Percentiles rank a stretch among this genome's conserved stretches.
Evolutionary conservation across 2,329 filamentous ascomycete genomes (phyloP).

Genomic region (Leptographium wingfieldii): DNA sequence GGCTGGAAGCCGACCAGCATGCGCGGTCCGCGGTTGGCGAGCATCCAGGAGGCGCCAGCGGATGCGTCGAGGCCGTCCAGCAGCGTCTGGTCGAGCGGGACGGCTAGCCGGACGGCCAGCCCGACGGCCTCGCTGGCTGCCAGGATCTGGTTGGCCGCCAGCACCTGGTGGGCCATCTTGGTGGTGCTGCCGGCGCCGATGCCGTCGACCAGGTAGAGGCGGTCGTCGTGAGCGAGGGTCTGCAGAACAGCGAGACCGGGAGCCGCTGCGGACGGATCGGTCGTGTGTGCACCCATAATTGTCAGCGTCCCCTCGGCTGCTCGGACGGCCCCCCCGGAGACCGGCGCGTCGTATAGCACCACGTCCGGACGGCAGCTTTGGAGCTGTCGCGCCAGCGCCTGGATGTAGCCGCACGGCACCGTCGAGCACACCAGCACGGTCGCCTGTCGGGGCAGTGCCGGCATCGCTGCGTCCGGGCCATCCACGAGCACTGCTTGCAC

Average conservation of each 20-base stretch:
- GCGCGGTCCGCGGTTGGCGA: slow-evolving; percentile 43
- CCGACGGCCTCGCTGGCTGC: slow-evolving; percentile 48
- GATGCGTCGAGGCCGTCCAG: slow-evolving; percentile 29
- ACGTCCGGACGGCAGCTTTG: slow-evolving; percentile 47
- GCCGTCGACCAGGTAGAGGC: slow-evolving; percentile 46
- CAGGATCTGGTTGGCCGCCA: slow-evolving; percentile 51
- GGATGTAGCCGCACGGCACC: slow-evolving; percentile 53
- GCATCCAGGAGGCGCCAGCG: slow-evolving; percentile 47
- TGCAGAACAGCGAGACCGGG: too few species aligned
- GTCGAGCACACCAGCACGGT: slow-evolving; percentile 58
- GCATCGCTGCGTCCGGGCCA: slow-evolving; percentile 34
- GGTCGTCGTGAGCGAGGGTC: slow-evolving; percentile 46
- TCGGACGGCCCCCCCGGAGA: slow-evolving; percentile 56
- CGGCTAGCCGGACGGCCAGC: slow-evolving; percentile 41
- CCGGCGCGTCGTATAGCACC: slow-evolving; percentile 56
- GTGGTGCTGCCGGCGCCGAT: slow-evolving; percentile 48
- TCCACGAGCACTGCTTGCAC: slow-evolving; percentile 54
- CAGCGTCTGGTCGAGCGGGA: slow-evolving; percentile 31
- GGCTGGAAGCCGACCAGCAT: slow-evolving; percentile 42
- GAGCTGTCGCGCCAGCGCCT: slow-evolving; percentile 43
- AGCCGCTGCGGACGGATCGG: too few species aligned
- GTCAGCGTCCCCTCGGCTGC: slow-evolving; percentile 61
- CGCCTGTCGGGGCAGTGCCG: slow-evolving; percentile 40
- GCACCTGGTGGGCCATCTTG: slow-evolving; percentile 52
- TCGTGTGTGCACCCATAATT: slow-evolving; percentile 49